These are phyloP conservation scores for Podosphaera aphanis DNA, from an alignment of 2,329 filamentous ascomycete genomes.

Conservation along the genomic window DNA sequence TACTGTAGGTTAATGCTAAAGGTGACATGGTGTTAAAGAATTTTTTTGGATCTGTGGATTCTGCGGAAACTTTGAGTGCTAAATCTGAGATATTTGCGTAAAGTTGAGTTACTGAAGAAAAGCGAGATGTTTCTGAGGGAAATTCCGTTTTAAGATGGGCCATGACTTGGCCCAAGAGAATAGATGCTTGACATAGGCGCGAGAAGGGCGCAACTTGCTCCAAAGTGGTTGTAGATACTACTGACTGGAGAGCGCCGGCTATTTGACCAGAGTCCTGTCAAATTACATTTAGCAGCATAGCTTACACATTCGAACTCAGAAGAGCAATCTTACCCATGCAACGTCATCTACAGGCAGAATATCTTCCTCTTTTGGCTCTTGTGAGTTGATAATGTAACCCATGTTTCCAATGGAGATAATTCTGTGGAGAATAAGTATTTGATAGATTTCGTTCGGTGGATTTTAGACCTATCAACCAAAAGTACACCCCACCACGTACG, in stretches of 20 bases:
- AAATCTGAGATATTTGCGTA: conserved; percentile 11
- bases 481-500: conserved; percentile 26
- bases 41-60: conserved; percentile 9
- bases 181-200: conserved; percentile 22
- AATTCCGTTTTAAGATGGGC: conserved; percentile 12
- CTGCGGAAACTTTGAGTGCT: conserved; percentile 9
- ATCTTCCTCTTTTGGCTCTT: conserved; percentile 12
- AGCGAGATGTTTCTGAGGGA: conserved; percentile 8
- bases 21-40: conserved; percentile 10
- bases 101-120: conserved; percentile 10
- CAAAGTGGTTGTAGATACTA: conserved; percentile 18
- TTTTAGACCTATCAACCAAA: conserved; percentile 20
- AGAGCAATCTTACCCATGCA: conserved; percentile 19
- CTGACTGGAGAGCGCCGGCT: conserved; percentile 10
- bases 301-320: neutral
- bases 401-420: conserved; percentile 14
- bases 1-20: conserved; percentile 12
- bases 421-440: conserved; percentile 7
- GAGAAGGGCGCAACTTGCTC: conserved; percentile 26
- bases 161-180: conserved; percentile 17
- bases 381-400: conserved; percentile 11
- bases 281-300: neutral
- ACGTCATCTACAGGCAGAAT: conserved; percentile 15
- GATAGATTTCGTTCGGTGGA: neutral
- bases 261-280: conserved; percentile 19